Percentiles rank a stretch among this genome's conserved stretches.
Conservation (phyloP, 805 yeast species). For the Suhomyces emberorum region DNA sequence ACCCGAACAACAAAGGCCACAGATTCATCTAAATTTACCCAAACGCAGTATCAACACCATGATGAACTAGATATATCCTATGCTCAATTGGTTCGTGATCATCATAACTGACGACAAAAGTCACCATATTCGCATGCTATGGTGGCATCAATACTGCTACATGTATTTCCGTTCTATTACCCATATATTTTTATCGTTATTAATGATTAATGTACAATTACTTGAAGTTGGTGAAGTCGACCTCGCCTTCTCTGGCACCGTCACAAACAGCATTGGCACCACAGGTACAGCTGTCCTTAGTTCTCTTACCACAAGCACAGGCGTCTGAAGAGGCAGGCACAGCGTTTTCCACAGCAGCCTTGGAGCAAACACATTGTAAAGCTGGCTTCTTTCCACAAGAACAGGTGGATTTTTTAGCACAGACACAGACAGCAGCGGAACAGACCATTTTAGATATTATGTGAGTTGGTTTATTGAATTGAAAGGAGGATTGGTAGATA, state of each 20-base stretch:
- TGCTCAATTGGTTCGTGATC: too few relatives aligned
- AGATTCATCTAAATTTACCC: too few relatives aligned
- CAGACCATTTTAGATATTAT: constrained; percentile 11
- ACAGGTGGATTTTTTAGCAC: constrained; percentile 61
- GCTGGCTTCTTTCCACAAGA: constrained; percentile 63
- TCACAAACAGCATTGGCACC: constrained; percentile 36
- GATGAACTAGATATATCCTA: too few relatives aligned
- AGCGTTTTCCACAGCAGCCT: constrained; percentile 50
- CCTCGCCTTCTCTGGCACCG: constrained; percentile 51
- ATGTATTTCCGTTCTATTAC: too few relatives aligned
- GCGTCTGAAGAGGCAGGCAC: constrained; percentile 39
- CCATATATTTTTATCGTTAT: too few relatives aligned
- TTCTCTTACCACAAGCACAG: constrained; percentile 60
- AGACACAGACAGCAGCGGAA: constrained; percentile 39
- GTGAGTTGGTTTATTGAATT: not conserved
- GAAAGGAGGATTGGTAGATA: not conserved
- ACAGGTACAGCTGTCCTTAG: constrained; percentile 53
- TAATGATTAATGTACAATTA: constrained; percentile 3
- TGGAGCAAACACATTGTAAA: constrained; percentile 52
- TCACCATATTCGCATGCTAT: too few relatives aligned
- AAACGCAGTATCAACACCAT: too few relatives aligned
- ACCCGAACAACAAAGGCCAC: too few relatives aligned
- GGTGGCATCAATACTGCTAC: too few relatives aligned
- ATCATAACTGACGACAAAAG: too few relatives aligned
- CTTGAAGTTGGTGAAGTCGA: constrained; percentile 49